Percentiles rank a stretch among this genome's conserved stretches.
phyloP scores from a whole-genome alignment of 2,329 filamentous ascomycete genomes.

The Reticulascus tulasneorum region DNA sequence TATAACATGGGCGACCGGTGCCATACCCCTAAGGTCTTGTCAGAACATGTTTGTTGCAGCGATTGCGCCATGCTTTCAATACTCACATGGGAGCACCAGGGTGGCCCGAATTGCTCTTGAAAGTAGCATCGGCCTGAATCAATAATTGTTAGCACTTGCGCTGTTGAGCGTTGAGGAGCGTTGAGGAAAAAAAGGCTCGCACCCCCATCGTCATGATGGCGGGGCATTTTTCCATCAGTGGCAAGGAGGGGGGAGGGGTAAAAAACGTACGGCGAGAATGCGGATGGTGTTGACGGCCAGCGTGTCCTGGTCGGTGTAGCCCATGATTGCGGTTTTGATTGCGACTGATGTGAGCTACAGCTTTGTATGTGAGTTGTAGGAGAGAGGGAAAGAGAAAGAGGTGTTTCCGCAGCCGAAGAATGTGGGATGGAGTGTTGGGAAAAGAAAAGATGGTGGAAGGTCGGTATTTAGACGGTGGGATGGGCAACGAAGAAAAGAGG shows the following conservation, averaged over 20 bases:
- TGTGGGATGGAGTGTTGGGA: too few species aligned
- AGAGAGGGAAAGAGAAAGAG: too few species aligned
- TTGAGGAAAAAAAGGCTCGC: too few species aligned
- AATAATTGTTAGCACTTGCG: conserved; percentile 17
- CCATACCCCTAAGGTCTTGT: conserved; percentile 64
- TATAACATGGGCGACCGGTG: conserved; percentile 91
- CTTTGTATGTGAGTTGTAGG: too few species aligned
- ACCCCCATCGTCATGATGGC: conserved; percentile 23
- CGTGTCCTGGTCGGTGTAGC: conserved; percentile 81
- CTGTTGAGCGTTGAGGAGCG: neutral
- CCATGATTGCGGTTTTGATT: conserved; percentile 60
- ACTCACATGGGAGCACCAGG: conserved; percentile 93
- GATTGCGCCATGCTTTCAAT: too few species aligned
- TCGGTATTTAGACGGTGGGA: too few species aligned
- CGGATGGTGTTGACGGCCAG: conserved; percentile 98
- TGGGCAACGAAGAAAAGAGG: too few species aligned
- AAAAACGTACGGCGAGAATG: conserved; percentile 77
- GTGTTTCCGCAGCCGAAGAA: too few species aligned
- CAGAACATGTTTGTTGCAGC: too few species aligned
- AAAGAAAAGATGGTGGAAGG: too few species aligned
- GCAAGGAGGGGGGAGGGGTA: conserved; percentile 30
- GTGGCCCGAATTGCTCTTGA: conserved; percentile 94
- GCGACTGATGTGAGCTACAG: too few species aligned
- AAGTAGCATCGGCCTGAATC: conserved; percentile 89
- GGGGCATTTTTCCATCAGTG: conserved; percentile 28